Evolutionary conservation across 2,329 filamentous ascomycete species (phyloP).

Genomic region (Exophiala sp.): DNA sequence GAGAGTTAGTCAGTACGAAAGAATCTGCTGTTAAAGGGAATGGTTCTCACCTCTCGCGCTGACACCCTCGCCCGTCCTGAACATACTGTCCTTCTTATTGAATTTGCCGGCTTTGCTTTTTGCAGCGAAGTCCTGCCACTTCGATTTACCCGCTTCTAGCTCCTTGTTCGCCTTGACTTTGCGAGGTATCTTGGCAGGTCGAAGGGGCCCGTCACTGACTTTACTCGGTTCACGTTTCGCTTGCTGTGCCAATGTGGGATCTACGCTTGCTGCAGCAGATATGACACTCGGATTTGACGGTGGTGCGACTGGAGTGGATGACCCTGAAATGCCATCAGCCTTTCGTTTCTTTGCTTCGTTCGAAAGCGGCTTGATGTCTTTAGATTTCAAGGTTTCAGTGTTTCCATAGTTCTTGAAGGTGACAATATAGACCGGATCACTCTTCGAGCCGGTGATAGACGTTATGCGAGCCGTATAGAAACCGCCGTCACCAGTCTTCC

Average conservation of each 20-base stretch:
- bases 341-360: constrained; percentile 75
- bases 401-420: constrained; percentile 85
- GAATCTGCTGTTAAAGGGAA: neutral
- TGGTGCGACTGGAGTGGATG: constrained; percentile 39
- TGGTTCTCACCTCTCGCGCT: constrained; percentile 71
- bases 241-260: constrained; percentile 62
- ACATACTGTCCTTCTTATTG: constrained; percentile 91
- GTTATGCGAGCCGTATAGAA: constrained; percentile 94
- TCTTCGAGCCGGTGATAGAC: constrained; percentile 87
- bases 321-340: constrained; percentile 69
- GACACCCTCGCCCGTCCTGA: constrained; percentile 82
- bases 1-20: constrained; percentile 28
- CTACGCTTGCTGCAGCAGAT: constrained; percentile 64
- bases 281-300: constrained; percentile 55
- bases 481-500: constrained; percentile 79
- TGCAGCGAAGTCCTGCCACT: constrained; percentile 88
- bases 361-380: constrained; percentile 77
- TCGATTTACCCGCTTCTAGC: constrained; percentile 83
- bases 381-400: constrained; percentile 74
- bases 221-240: constrained; percentile 63
- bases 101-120: constrained; percentile 65
- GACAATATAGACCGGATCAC: constrained; percentile 86
- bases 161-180: constrained; percentile 87
- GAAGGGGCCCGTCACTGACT: constrained; percentile 55
- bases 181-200: constrained; percentile 66